Conservation (phyloP, 164 flowering plant species). For the Stephania yunnanensis region DNA sequence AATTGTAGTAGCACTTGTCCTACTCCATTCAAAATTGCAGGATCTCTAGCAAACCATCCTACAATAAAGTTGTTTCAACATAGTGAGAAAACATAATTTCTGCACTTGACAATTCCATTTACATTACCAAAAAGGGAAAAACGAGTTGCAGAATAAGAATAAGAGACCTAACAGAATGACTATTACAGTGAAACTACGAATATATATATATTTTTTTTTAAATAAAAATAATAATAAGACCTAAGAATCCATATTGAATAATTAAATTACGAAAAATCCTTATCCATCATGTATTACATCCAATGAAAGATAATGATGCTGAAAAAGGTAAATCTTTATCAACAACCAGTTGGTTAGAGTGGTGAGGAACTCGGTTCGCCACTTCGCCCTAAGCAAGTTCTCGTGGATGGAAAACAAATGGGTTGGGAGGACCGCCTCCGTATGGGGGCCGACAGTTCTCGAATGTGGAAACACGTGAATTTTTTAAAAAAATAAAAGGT, state of each 20-base stretch:
- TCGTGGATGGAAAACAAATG: no score
- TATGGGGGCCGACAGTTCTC: no score
- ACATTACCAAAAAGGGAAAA: neutral
- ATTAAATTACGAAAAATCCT: neutral
- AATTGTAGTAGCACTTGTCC: slow-evolving; percentile 58
- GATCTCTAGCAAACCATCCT: slow-evolving; percentile 98
- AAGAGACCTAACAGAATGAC: neutral
- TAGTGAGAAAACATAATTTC: neutral
- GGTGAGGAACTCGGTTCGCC: no score
- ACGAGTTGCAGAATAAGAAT: neutral
- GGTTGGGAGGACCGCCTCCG: no score
- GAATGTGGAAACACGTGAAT: no score
- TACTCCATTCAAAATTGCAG: slow-evolving; percentile 51
- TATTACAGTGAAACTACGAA: neutral
- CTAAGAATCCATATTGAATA: neutral
- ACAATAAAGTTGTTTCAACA: slow-evolving; percentile 9
- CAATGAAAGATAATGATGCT: neutral
- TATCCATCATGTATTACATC: neutral
- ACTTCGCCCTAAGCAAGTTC: no score
- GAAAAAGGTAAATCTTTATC: neutral
- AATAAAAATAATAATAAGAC: no score
- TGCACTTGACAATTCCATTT: neutral
- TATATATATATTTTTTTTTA: no score
- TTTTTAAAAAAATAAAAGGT: no score
- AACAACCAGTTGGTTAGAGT: no score